Conservation (phyloP, 2,329 filamentous ascomycete species). For the Pleoardoris graminearum region DNA sequence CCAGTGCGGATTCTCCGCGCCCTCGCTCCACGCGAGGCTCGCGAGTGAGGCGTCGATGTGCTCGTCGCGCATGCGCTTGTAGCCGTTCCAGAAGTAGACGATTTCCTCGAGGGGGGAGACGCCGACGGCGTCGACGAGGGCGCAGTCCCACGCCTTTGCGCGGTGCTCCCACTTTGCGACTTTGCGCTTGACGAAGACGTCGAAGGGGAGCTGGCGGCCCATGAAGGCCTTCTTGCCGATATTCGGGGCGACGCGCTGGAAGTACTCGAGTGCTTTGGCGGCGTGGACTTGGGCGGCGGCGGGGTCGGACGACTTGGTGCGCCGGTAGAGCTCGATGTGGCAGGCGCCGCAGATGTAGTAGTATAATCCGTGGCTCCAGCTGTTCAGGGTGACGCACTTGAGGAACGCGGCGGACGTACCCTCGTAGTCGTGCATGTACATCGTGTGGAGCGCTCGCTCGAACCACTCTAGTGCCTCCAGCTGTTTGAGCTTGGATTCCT, state of each 20-base stretch:
- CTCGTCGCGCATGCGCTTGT: constrained; percentile 71
- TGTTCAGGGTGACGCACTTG: constrained; percentile 60
- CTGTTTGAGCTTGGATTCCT: constrained; percentile 78
- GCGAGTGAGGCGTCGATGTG: constrained; percentile 67
- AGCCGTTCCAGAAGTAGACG: constrained; percentile 91
- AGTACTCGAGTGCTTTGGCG: constrained; percentile 64
- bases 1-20: constrained; percentile 53
- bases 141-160: constrained; percentile 63
- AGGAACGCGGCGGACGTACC: constrained; percentile 76
- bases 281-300: constrained; percentile 52
- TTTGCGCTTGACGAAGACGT: constrained; percentile 82
- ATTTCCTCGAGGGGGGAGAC: constrained; percentile 85
- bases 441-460: constrained; percentile 75
- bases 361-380: constrained; percentile 89
- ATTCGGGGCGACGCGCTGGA: constrained; percentile 71
- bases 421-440: constrained; percentile 78
- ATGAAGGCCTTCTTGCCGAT: constrained; percentile 89
- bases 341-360: constrained; percentile 82
- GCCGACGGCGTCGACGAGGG: constrained; percentile 79
- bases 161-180: constrained; percentile 85
- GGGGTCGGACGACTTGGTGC: constrained; percentile 47
- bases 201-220: constrained; percentile 86
- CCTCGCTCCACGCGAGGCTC: constrained; percentile 70
- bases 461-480: constrained; percentile 84
- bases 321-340: constrained; percentile 80